These are phyloP conservation scores for Pilobolus umbonatus DNA, from an alignment of 192 early-diverging fungal genomes.

Conservation along the genomic window DNA sequence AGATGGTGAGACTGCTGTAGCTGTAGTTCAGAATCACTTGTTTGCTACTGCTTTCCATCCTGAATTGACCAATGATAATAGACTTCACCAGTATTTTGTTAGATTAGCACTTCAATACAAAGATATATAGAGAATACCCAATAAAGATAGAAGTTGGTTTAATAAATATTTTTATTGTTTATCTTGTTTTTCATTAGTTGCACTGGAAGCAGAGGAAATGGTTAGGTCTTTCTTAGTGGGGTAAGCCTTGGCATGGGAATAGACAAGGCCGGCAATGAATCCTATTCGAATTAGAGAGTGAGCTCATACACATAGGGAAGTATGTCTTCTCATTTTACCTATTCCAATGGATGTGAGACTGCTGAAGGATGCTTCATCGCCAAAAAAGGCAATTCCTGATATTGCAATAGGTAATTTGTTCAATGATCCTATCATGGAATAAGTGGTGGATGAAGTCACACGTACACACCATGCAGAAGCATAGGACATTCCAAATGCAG, in stretches of 20 bases:
- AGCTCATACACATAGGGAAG: background rate
- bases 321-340: conserved; percentile 38
- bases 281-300: conserved; percentile 8
- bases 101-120: conserved; percentile 37
- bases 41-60: conserved; percentile 96
- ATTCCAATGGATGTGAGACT: conserved; percentile 78
- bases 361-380: conserved; percentile 71
- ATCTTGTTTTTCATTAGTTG: background rate
- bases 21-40: conserved; percentile 82
- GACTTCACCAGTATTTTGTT: conserved; percentile 88
- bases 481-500: conserved; percentile 87
- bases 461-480: conserved; percentile 78
- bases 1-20: conserved; percentile 68
- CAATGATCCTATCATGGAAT: conserved; percentile 90
- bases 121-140: background rate
- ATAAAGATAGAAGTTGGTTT: background rate
- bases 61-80: conserved; percentile 84
- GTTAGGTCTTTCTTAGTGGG: conserved; percentile 40
- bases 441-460: conserved; percentile 72
- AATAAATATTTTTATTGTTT: background rate
- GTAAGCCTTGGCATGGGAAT: conserved; percentile 63
- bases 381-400: conserved; percentile 90
- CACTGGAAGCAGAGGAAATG: conserved; percentile 11
- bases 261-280: conserved; percentile 64
- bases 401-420: conserved; percentile 94